These are phyloP conservation scores for Sisymbrium irio DNA, from an alignment of 345 rosid genomes.

Conservation along the genomic window DNA sequence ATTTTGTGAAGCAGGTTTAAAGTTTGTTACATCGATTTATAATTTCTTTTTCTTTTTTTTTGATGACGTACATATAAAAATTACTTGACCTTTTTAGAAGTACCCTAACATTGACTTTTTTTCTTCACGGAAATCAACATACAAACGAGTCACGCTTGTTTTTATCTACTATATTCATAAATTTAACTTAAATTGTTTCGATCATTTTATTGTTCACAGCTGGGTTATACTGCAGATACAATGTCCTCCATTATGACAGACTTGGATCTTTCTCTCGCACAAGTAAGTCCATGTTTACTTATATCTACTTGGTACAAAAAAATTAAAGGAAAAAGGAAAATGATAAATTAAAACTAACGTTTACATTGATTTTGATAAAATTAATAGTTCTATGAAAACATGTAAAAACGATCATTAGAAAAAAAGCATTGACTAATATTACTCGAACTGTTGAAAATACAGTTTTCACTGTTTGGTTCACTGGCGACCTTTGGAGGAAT, in stretches of 20 bases:
- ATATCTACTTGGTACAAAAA: not conserved
- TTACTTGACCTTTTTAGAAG: not conserved
- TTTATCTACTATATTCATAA: not conserved
- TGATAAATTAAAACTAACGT: not conserved
- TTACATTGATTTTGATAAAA: not conserved
- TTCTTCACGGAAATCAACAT: not conserved
- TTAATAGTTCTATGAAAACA: not conserved
- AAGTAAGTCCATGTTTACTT: conserved; percentile 24
- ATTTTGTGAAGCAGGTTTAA: not conserved
- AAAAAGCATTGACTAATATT: not conserved
- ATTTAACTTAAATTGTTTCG: not conserved
- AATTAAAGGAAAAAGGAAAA: not conserved
- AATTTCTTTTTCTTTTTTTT: no score
- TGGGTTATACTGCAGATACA: conserved; percentile 56
- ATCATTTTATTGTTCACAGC: conserved; percentile 29
- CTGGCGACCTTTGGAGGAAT: conserved; percentile 54
- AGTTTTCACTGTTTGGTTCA: conserved; percentile 64
- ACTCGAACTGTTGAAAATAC: not conserved
- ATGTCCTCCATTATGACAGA: conserved; percentile 47
- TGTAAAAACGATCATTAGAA: not conserved
- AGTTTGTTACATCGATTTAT: not conserved
- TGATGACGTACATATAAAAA: no score
- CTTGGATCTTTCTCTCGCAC: conserved; percentile 52
- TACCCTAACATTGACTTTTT: not conserved
- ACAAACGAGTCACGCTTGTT: not conserved